Evolutionary conservation across 176 grass and related monocot genomes (phyloP).

Genomic region (Saccharum spontaneum): DNA sequence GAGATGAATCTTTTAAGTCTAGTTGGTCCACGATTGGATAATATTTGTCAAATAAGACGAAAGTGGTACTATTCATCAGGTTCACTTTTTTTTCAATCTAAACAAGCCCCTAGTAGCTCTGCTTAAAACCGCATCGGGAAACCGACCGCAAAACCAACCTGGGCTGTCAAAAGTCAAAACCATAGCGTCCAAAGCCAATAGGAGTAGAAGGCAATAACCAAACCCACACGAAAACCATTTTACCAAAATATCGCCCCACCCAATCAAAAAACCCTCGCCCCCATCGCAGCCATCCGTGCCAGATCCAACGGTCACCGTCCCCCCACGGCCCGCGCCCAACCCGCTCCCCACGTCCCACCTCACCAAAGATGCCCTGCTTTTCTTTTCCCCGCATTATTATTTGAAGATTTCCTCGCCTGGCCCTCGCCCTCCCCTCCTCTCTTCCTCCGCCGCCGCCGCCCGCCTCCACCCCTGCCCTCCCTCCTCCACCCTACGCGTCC

Average conservation of each 20-base stretch:
- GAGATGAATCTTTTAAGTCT: no score
- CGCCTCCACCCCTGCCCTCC: neutral
- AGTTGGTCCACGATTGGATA: no score
- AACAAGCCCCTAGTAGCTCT: no score
- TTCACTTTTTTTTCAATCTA: no score
- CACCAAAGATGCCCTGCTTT: slow-evolving; percentile 32
- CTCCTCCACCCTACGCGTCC: neutral
- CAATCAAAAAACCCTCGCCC: slow-evolving; percentile 18
- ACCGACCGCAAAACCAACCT: neutral
- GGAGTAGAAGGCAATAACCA: neutral
- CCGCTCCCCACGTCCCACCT: slow-evolving; percentile 30
- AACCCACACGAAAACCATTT: neutral
- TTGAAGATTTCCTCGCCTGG: slow-evolving; percentile 36
- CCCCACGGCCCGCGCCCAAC: neutral
- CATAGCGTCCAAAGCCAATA: neutral
- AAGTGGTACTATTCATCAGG: no score
- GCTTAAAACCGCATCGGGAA: no score
- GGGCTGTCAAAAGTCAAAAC: neutral
- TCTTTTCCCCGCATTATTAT: slow-evolving; percentile 46
- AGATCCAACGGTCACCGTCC: neutral
- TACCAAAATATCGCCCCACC: neutral
- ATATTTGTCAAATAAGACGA: no score
- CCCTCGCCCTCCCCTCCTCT: neutral
- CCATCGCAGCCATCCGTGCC: neutral
- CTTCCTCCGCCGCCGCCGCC: slow-evolving; percentile 25